Percentiles rank a stretch among this genome's conserved stretches.
phyloP scores from a whole-genome alignment of 768 basidiomycete species.

The Aureoboletus auriporus region DNA sequence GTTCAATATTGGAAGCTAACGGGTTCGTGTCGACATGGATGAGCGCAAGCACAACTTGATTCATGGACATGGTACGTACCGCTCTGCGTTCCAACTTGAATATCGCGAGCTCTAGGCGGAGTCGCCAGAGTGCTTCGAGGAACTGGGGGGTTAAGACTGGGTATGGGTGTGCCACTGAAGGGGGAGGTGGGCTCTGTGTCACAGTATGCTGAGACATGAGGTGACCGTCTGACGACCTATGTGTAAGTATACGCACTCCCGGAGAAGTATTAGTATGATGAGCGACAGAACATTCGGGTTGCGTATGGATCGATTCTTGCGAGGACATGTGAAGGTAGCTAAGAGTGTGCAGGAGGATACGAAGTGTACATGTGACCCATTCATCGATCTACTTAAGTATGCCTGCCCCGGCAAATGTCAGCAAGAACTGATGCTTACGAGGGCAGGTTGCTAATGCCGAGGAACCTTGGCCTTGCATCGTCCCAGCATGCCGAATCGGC shows the following conservation, averaged over 20 bases:
- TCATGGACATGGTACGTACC: constrained; percentile 8
- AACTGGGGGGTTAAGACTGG: constrained; percentile 5
- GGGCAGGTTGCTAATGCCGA: constrained; percentile 12
- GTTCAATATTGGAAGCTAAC: constrained; percentile 19
- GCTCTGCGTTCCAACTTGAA: constrained; percentile 20
- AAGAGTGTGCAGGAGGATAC: too few species aligned
- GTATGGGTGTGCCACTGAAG: background rate
- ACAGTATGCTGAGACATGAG: too few species aligned
- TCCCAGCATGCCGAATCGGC: constrained; percentile 1
- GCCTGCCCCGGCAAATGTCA: too few species aligned
- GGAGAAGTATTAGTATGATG: too few species aligned
- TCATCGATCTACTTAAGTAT: constrained; percentile 12
- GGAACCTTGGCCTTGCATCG: constrained; percentile 12
- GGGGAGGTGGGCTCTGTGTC: background rate
- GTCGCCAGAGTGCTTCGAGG: constrained; percentile 15
- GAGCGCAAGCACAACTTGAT: background rate
- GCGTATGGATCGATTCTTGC: too few species aligned
- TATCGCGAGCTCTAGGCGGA: constrained; percentile 16
- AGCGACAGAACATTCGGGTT: too few species aligned
- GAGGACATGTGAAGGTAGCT: too few species aligned
- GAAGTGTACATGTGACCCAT: background rate
- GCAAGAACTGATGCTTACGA: constrained; percentile 3
- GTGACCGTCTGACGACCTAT: too few species aligned
- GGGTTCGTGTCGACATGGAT: background rate
- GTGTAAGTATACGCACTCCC: too few species aligned